Evolutionary conservation across 345 rosid species (phyloP).

Genomic region (Eucalyptus cloeziana): DNA sequence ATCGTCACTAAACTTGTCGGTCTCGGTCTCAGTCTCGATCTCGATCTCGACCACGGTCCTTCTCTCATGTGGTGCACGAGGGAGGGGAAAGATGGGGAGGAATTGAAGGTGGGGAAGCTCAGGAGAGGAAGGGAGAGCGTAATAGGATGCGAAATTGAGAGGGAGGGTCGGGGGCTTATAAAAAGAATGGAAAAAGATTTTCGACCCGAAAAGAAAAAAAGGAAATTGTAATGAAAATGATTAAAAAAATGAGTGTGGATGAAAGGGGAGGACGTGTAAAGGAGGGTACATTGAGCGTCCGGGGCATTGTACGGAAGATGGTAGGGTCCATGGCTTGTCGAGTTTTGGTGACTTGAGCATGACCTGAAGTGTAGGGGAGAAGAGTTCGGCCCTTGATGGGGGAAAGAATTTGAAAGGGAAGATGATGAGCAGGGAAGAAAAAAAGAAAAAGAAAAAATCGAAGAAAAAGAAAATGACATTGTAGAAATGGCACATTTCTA

Average conservation of each 20-base stretch:
- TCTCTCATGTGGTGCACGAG: neutral
- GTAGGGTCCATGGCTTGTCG: neutral
- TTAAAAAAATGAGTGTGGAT: neutral
- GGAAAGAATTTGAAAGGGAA: neutral
- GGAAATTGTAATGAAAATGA: neutral
- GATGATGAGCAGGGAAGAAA: neutral
- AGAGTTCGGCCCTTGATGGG: neutral
- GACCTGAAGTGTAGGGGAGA: neutral
- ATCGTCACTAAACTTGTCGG: neutral
- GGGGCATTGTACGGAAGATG: neutral
- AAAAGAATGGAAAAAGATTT: neutral
- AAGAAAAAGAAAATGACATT: neutral
- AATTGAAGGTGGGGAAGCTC: neutral
- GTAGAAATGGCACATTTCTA: neutral
- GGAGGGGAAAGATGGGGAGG: neutral
- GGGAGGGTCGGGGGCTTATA: neutral
- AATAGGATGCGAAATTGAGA: neutral
- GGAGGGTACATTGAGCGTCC: slow-evolving; percentile 3
- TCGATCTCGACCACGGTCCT: neutral
- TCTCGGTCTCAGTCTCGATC: neutral
- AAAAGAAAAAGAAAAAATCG: accelerated
- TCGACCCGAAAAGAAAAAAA: neutral
- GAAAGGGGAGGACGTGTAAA: neutral
- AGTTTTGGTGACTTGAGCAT: neutral
- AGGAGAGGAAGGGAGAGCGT: neutral